Evolutionary conservation across 345 rosid species (phyloP), one percentile per base, ranked within the genome.

Genomic region (Camelina laxa): DNA sequence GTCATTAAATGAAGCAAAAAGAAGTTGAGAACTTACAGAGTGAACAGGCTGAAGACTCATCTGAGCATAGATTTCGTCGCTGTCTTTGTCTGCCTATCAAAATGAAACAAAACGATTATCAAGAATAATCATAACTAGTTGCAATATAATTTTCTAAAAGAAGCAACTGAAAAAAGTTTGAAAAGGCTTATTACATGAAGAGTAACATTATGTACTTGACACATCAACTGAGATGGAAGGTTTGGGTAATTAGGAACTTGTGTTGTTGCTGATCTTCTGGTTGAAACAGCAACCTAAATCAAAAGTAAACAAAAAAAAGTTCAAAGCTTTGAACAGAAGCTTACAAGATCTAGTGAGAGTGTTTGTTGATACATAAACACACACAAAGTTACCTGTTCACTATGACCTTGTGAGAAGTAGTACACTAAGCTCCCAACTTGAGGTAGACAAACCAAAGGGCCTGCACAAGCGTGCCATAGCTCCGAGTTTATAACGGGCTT

Each of bases 381-480:
- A 67, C 16, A 48, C 31, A 54, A 59, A 17, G 41, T 63, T 72
- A 95, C 99, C 98, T 96, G 99, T 76, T 96, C 99, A 15, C 98
- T 92, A 49, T 92, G 99, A 51, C 99, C 99, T 81, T 96, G 99
- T 79, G 99, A 95, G 72, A 96, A 92, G 75, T 92, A 96, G 76
- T 89, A 88, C 69, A 88, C 97, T 36, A 96, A 90, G 77, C 93
- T 88, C 20, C 99, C 99, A 42, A 96, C 87, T 79, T 87, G 99
- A 80, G 99, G 99, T 73, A 96, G 81, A 67, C 81, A 87, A 74
- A 91, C 99, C 61, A 96, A 88, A 24, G 99, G 99, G 38, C 99
- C 99, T 14, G 99, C 99, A 75, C 98, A 96, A 36, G 98, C 98
- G 70, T 96, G 91, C 99, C 99, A 96, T 48, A 96, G 80, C 90